These are phyloP conservation scores for Chrysanthemum lavandulifolium DNA, from an alignment of 129 eudicot species.

Conservation along the genomic window DNA sequence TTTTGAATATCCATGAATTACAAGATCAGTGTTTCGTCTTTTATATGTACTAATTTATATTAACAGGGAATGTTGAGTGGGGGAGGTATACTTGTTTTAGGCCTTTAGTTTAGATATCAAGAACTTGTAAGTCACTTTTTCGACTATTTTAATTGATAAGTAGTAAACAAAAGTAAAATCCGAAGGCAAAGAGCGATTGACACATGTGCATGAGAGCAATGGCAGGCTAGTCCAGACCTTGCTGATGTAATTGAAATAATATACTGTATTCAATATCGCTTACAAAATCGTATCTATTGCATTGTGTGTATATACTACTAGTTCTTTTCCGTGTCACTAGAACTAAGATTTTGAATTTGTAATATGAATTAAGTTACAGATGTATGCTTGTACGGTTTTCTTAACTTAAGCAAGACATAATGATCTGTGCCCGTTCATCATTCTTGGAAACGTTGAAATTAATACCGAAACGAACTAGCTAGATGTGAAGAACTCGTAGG, in stretches of 20 bases:
- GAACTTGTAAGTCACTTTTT: neutral
- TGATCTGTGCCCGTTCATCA: neutral
- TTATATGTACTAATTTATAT: neutral
- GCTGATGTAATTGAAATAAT: neutral
- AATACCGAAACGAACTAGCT: neutral
- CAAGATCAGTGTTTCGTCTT: neutral
- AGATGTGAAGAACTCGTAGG: neutral
- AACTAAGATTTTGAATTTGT: too few relatives aligned
- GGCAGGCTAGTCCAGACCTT: neutral
- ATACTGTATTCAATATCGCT: too few relatives aligned
- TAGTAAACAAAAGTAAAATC: neutral
- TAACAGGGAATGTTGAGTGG: slow-evolving; percentile 8
- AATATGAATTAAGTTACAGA: neutral
- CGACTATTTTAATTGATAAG: neutral
- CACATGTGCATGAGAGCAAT: slow-evolving; percentile 9
- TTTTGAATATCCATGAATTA: neutral
- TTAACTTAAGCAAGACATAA: neutral
- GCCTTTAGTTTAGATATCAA: neutral
- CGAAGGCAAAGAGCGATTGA: neutral
- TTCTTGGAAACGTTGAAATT: too few relatives aligned
- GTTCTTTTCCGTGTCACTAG: too few relatives aligned
- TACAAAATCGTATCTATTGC: too few relatives aligned
- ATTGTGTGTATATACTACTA: too few relatives aligned
- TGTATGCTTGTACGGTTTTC: neutral
- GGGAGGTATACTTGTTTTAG: slow-evolving; percentile 20